Base-by-base conservation (phyloP, 2,329 filamentous ascomycete genomes). In the Neofusicoccum laricinum region DNA sequence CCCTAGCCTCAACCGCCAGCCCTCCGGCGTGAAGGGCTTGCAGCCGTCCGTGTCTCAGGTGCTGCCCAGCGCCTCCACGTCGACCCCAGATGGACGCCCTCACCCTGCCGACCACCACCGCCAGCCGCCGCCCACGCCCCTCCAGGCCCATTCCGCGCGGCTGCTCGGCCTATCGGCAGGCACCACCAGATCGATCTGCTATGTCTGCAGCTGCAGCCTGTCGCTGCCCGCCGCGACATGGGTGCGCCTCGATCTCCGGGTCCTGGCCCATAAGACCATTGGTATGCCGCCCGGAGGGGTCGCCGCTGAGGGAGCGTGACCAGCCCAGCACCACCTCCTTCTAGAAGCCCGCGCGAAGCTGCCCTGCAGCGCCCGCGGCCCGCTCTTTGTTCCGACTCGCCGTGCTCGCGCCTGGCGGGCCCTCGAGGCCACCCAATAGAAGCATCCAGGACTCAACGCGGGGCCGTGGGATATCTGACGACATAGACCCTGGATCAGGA, bases 151-250 rank as follows among this genome's bases (percentile, higher is more conserved):
- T 36, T 21, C 55, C 55, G 41, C 55, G 55, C 55, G 55, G 25
- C 55, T 46, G 41, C 21, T 25, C 40, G 55, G 30, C 55, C 61
- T 63, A 50, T 63, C 48, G 36, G 61, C 48, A 43, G 49, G 8
- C 25, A 21, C 61, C n/a, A 63, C 61, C 50, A 64, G 61, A 64
- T 64, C 50, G 61, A 64, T 64, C 61, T 57, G 61, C 41, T 41
- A 11, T 38, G 45, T 46, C 25, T 46, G 61, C 61, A 55, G 50
- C 50, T 64, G 61, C 61, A 64, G 30, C 21, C 40, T 19, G 59
- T 50, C 40, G 48, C 61, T 55, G 50, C 50, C 61, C 49, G 61
- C 61, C 61, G 41, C 50, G 50, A 48, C 49, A 57, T 57, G 61
- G 61, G 50, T 57, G 21, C 40, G 49, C 43, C 50, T 57, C 49